Percentiles rank a stretch among this genome's conserved stretches.
Evolutionary conservation across 768 basidiomycete species (phyloP).

Genomic region (Saitozyma sp.): DNA sequence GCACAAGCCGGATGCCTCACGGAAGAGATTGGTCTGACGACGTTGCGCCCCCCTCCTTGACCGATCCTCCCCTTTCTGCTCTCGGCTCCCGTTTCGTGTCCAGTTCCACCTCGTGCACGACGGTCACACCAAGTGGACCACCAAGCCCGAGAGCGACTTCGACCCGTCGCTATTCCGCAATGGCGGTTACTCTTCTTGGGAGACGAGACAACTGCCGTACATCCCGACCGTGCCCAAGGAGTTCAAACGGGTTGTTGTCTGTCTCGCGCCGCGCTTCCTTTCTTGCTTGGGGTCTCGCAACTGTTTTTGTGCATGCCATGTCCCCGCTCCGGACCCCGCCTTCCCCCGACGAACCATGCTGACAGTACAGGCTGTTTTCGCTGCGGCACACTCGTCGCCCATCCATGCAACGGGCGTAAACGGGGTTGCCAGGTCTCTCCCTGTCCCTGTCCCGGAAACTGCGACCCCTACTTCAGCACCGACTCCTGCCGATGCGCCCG

Average conservation of each 20-base stretch:
- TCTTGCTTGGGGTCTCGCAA: not conserved
- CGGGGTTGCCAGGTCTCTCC: not conserved
- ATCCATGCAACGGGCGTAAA: slow-evolving; percentile 2
- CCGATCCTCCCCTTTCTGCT: not conserved
- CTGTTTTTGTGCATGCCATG: slow-evolving; percentile 4
- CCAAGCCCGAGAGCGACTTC: slow-evolving; percentile 28
- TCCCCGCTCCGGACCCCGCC: not conserved
- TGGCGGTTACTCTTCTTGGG: slow-evolving; percentile 31
- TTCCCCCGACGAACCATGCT: not conserved
- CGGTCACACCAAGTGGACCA: not conserved
- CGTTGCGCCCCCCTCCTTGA: slow-evolving; percentile 1
- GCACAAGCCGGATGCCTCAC: not conserved
- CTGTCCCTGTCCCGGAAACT: slow-evolving; percentile 11
- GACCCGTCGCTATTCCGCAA: slow-evolving; percentile 42
- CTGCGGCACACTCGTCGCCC: slow-evolving; percentile 13
- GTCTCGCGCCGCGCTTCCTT: slow-evolving; percentile 1
- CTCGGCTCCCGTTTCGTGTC: not conserved
- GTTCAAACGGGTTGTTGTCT: too few species aligned
- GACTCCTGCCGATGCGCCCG: not conserved
- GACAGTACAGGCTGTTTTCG: slow-evolving; percentile 8
- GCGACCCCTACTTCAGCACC: slow-evolving; percentile 2
- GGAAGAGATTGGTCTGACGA: too few species aligned
- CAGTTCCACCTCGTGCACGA: too few species aligned
- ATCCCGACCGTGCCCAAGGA: slow-evolving; percentile 6
- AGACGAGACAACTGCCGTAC: slow-evolving; percentile 16